Percentiles rank a stretch among this genome's conserved stretches.
These are phyloP conservation scores for Cryptosporidium tyzzeri DNA, from an alignment of 169 alveolate species.

Conservation along the genomic window DNA sequence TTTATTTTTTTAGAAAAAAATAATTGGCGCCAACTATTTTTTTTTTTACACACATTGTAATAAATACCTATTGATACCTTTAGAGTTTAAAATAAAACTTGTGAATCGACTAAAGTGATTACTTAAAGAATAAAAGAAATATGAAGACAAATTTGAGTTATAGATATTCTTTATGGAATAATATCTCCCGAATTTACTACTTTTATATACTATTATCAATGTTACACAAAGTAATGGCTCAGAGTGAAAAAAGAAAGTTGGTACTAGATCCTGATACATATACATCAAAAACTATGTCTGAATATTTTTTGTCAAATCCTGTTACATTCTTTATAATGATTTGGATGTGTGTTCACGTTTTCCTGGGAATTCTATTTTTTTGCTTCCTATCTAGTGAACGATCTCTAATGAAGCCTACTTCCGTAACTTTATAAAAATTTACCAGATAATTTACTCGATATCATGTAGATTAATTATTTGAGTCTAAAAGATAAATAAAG, in stretches of 20 bases:
- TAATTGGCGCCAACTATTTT: neutral
- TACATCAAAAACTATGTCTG: conserved; percentile 33
- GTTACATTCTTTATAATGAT: conserved; percentile 42
- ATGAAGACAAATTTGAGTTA: neutral
- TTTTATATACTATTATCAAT: neutral
- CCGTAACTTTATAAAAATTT: conserved; percentile 26
- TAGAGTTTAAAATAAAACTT: neutral
- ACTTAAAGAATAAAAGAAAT: neutral
- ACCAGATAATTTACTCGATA: neutral
- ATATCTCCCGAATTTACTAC: neutral
- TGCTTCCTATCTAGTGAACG: conserved; percentile 67
- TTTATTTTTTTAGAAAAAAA: neutral
- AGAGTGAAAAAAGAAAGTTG: neutral
- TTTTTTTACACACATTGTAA: neutral
- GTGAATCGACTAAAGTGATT: neutral
- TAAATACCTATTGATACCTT: neutral
- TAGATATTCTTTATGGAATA: neutral
- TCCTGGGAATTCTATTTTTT: conserved; percentile 55
- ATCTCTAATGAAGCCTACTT: conserved; percentile 60
- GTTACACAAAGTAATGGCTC: neutral
- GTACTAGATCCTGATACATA: conserved; percentile 8
- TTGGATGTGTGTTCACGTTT: conserved; percentile 60
- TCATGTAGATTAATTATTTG: neutral
- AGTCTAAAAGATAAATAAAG: neutral
- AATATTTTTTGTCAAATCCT: conserved; percentile 49